These are phyloP conservation scores for Fusarium algeriense DNA, from an alignment of 2,329 filamentous ascomycete genomes.

Conservation along the genomic window DNA sequence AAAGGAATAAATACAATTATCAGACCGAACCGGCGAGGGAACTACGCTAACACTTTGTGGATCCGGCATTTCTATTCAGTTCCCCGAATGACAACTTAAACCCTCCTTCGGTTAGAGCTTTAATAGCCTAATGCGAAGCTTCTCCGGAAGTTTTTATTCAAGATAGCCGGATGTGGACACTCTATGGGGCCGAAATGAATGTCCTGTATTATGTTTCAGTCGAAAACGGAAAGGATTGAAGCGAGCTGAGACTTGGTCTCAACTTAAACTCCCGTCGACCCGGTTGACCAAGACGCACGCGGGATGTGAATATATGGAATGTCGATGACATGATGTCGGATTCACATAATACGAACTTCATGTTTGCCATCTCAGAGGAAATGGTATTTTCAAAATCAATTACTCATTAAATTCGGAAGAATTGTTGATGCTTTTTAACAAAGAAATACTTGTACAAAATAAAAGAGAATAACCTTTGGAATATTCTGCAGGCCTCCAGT, in stretches of 20 bases:
- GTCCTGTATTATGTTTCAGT: not conserved
- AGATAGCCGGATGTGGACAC: not conserved
- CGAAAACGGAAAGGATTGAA: conserved; percentile 11
- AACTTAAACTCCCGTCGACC: conserved; percentile 3
- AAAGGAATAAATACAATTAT: not conserved
- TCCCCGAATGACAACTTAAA: not conserved
- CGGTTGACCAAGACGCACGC: not conserved
- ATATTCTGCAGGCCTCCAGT: not conserved
- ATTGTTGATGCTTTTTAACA: not conserved
- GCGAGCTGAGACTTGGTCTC: conserved; percentile 12
- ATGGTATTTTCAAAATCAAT: not conserved
- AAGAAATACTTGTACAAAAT: not conserved
- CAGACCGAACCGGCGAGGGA: not conserved
- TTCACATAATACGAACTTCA: not conserved
- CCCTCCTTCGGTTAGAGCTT: not conserved
- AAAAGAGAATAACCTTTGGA: not conserved
- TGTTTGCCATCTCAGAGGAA: no score
- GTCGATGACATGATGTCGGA: not conserved
- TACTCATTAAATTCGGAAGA: not conserved
- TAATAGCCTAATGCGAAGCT: not conserved
- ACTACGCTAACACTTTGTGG: not conserved
- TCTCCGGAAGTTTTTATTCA: not conserved
- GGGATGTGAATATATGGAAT: not conserved
- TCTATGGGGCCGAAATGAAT: not conserved
- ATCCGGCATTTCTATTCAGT: not conserved